Evolutionary conservation across 116 monocot genomes (phyloP).

Genomic region (Cymodocea nodosa): DNA sequence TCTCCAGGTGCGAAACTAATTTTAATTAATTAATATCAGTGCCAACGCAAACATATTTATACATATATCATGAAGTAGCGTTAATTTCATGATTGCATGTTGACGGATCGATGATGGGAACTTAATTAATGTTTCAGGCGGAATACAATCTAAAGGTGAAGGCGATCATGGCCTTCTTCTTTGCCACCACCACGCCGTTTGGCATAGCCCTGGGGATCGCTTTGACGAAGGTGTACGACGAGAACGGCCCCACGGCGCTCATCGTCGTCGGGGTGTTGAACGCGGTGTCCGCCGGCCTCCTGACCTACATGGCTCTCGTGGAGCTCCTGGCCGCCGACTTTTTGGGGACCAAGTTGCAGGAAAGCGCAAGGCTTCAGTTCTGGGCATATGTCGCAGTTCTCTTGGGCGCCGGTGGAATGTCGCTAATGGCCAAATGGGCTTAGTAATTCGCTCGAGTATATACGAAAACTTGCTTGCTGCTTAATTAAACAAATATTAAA

Average conservation of each 20-base stretch:
- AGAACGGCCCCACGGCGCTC: conserved; percentile 19
- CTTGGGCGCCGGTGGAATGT: conserved; percentile 15
- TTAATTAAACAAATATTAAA: no score
- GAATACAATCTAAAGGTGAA: conserved; percentile 22
- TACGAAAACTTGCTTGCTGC: no score
- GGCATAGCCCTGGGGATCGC: conserved; percentile 20
- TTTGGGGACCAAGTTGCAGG: conserved; percentile 18
- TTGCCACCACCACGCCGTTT: conserved; percentile 13
- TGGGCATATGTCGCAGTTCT: conserved; percentile 13
- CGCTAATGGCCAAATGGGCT: conserved; percentile 29
- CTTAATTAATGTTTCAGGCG: conserved; percentile 18
- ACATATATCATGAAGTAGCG: not conserved
- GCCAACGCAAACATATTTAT: not conserved
- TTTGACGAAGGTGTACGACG: conserved; percentile 14
- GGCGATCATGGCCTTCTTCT: conserved; percentile 20
- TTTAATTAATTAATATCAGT: not conserved
- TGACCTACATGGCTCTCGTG: conserved; percentile 32
- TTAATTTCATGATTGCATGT: no score
- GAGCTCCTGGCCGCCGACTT: conserved; percentile 26
- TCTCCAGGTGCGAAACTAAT: conserved; percentile 10
- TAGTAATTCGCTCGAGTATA: not conserved
- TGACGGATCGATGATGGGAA: no score
- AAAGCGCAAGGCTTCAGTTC: conserved; percentile 12
- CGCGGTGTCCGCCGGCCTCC: conserved; percentile 22
- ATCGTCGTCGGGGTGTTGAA: conserved; percentile 22